A percentile compares a stretch with the other conserved stretches of the same genome.
phyloP scores from a whole-genome alignment of 2,329 filamentous ascomycete species.

The Chaetomium olivaceum region DNA sequence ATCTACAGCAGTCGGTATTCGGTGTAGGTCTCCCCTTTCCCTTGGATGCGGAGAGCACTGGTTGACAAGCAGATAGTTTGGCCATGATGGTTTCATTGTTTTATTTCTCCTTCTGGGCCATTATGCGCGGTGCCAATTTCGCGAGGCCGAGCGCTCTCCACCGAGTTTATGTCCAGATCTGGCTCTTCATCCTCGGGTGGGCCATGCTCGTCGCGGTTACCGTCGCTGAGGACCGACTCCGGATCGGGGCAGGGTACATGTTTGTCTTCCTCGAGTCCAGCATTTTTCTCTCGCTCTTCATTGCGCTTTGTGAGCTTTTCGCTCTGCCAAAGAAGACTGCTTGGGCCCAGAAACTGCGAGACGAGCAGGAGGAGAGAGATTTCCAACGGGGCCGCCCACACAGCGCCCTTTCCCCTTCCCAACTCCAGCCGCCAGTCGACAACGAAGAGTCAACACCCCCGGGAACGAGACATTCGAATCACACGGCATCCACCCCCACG shows the following conservation, averaged over 20 bases:
- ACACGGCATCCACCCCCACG: slow-evolving; percentile 2
- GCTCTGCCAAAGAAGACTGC: slow-evolving; percentile 69
- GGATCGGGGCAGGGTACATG: slow-evolving; percentile 76
- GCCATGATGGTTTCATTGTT: slow-evolving; percentile 82
- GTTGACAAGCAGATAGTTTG: slow-evolving; percentile 54
- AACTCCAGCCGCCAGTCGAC: slow-evolving; percentile 19
- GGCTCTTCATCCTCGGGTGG: slow-evolving; percentile 80
- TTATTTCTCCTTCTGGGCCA: slow-evolving; percentile 78
- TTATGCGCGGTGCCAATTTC: slow-evolving; percentile 75
- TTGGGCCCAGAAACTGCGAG: slow-evolving; percentile 62
- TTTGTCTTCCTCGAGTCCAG: slow-evolving; percentile 77
- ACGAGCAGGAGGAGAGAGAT: slow-evolving; percentile 49
- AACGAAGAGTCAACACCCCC: slow-evolving; percentile 25
- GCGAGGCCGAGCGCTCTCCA: slow-evolving; percentile 84
- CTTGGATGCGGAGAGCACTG: background rate
- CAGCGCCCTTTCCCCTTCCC: slow-evolving; percentile 19
- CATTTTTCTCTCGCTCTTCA: slow-evolving; percentile 70
- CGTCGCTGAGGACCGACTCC: slow-evolving; percentile 72
- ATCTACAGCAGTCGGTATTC: slow-evolving; percentile 87
- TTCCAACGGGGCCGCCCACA: slow-evolving; percentile 31
- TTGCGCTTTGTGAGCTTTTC: slow-evolving; percentile 80
- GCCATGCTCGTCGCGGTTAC: slow-evolving; percentile 69
- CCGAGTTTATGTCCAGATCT: slow-evolving; percentile 76
- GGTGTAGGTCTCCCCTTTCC: slow-evolving; percentile 51
- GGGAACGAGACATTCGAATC: slow-evolving; percentile 24